Evolutionary conservation across 306 rosid species (phyloP).

Genomic region (Casuarina cunninghamiana): DNA sequence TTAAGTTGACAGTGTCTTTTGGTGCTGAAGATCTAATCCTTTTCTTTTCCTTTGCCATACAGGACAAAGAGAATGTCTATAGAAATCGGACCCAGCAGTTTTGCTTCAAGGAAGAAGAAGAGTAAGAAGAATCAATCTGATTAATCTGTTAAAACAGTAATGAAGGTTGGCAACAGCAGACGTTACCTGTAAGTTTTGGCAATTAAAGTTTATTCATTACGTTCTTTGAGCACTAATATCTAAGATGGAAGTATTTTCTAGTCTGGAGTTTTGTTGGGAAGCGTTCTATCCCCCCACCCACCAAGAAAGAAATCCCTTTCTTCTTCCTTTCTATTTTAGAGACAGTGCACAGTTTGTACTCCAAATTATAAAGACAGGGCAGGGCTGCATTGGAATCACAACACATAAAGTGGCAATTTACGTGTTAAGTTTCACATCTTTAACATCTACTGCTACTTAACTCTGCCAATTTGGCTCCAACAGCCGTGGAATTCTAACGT

Average conservation of each 20-base stretch:
- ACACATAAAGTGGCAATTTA: background rate
- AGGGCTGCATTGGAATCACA: background rate
- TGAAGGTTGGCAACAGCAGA: background rate
- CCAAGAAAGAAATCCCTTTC: too few relatives aligned
- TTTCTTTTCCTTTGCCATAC: constrained; percentile 23
- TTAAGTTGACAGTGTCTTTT: background rate
- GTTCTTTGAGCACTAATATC: background rate
- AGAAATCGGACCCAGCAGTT: constrained; percentile 88
- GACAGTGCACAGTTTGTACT: too few relatives aligned
- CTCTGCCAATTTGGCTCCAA: background rate
- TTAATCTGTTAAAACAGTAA: constrained; percentile 18
- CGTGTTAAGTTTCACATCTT: background rate
- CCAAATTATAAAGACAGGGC: background rate
- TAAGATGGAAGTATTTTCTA: background rate
- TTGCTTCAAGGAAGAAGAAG: constrained; percentile 92
- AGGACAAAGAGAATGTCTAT: constrained; percentile 85
- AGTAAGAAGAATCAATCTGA: constrained; percentile 43
- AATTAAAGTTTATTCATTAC: background rate
- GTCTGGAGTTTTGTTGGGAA: background rate
- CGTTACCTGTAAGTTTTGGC: background rate
- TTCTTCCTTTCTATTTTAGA: too few relatives aligned
- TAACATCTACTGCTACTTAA: background rate
- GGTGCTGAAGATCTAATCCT: background rate
- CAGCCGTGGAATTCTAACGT: background rate
- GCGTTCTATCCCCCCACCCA: background rate